A percentile compares a stretch with the other conserved stretches of the same genome.
phyloP scores from a whole-genome alignment of 1,284 basidiomycete species.

The Ceratobasidium sp. region DNA sequence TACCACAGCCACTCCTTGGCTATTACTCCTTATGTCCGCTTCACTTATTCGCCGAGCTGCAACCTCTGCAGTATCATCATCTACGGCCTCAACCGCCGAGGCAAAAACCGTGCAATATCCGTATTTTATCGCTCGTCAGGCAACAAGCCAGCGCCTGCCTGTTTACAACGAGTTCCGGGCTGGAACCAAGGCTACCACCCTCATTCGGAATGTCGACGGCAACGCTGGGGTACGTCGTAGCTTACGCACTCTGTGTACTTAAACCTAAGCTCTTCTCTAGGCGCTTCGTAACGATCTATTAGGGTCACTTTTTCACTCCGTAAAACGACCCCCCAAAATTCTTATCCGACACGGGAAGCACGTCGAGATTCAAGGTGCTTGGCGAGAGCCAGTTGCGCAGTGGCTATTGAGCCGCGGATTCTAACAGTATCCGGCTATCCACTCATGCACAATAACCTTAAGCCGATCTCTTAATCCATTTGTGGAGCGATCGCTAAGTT shows the following conservation, averaged over 20 bases:
- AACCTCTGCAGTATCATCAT: not conserved
- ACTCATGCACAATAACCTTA: too few relatives aligned
- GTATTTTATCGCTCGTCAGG: constrained; percentile 25
- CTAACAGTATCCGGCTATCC: not conserved
- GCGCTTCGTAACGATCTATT: constrained; percentile 35
- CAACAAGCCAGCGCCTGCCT: constrained; percentile 28
- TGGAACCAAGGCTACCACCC: constrained; percentile 36
- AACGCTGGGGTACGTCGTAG: constrained; percentile 34
- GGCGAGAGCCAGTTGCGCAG: constrained; percentile 25
- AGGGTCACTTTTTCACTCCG: constrained; percentile 16
- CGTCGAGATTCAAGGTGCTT: constrained; percentile 30
- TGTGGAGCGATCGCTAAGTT: not conserved
- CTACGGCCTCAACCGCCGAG: not conserved
- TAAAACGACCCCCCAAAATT: constrained; percentile 21
- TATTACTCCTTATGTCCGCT: constrained; percentile 13
- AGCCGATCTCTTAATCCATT: too few relatives aligned
- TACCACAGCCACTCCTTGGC: not conserved
- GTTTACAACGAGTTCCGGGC: constrained; percentile 42
- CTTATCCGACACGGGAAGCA: constrained; percentile 40
- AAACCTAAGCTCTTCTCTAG: not conserved
- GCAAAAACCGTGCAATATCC: constrained; percentile 27
- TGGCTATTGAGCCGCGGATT: constrained; percentile 31
- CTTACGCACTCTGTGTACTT: not conserved
- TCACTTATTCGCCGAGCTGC: constrained; percentile 24
- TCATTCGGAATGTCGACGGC: constrained; percentile 42